Evolutionary conservation across 2,329 filamentous ascomycete species (phyloP).

Genomic region (Lecanosticta acicola): DNA sequence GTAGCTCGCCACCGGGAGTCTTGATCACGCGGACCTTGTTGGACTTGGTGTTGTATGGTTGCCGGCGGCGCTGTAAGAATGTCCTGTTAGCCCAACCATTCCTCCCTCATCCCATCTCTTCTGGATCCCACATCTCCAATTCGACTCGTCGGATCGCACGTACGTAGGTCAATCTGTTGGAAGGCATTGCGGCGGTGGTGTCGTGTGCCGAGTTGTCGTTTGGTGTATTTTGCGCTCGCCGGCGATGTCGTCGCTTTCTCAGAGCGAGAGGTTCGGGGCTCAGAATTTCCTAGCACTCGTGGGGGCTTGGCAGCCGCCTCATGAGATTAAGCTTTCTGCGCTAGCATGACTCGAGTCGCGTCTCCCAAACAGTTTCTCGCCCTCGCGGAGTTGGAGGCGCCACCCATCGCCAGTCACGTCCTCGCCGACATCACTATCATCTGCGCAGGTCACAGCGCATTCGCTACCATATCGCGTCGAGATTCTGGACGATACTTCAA

Average conservation of each 20-base stretch:
- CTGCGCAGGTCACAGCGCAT: conserved; percentile 31
- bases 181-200: conserved; percentile 46
- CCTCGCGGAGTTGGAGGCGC: neutral
- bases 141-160: conserved; percentile 27
- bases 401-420: conserved; percentile 6
- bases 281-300: too few species aligned
- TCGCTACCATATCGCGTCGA: neutral
- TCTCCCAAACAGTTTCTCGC: neutral
- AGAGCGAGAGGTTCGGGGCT: neutral
- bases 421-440: conserved; percentile 11
- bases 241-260: conserved; percentile 4
- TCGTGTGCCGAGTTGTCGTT: conserved; percentile 22
- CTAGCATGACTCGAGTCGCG: neutral
- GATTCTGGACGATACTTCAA: neutral
- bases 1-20: conserved; percentile 92
- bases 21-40: conserved; percentile 95
- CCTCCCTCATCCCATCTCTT: conserved; percentile 1
- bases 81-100: conserved; percentile 7
- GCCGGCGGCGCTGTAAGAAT: conserved; percentile 47
- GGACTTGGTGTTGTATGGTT: conserved; percentile 89
- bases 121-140: conserved; percentile 2
- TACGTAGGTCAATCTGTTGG: conserved; percentile 54
- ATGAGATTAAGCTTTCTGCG: neutral
- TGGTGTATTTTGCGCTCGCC: conserved; percentile 8
- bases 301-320: conserved; percentile 1